Evolutionary conservation across 306 rosid species (phyloP).

Genomic region (Acmispon strigosus): DNA sequence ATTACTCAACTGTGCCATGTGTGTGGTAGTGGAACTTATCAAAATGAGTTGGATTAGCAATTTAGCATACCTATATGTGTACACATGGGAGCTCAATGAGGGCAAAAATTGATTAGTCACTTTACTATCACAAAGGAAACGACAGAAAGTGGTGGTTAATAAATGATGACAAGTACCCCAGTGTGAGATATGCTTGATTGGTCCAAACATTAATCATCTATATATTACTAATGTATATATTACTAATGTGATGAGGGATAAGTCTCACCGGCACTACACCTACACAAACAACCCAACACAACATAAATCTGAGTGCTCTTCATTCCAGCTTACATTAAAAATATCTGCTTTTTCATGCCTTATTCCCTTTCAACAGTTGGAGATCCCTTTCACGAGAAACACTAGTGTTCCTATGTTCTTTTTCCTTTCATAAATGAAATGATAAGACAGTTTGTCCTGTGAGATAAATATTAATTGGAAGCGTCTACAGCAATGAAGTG

Average conservation of each 20-base stretch:
- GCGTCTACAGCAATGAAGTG: too few relatives aligned
- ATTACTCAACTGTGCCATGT: neutral
- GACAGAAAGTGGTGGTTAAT: conserved; percentile 12
- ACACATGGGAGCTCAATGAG: neutral
- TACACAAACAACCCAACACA: neutral
- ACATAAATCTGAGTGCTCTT: neutral
- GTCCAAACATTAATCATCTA: neutral
- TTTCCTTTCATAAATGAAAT: neutral
- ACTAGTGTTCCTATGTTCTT: neutral
- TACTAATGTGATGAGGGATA: neutral
- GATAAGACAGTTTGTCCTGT: neutral
- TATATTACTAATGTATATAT: too few relatives aligned
- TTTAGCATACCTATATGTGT: neutral
- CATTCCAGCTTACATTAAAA: neutral
- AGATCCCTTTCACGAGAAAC: neutral
- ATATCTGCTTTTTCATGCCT: neutral
- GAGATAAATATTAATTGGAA: neutral
- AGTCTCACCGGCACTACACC: neutral
- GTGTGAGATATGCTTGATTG: neutral
- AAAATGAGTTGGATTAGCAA: neutral
- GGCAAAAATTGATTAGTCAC: neutral
- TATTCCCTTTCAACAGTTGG: neutral
- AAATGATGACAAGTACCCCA: neutral
- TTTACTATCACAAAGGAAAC: neutral
- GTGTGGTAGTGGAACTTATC: neutral